Evolutionary conservation across 2,329 filamentous ascomycete genomes (phyloP), one percentile per base, ranked within the genome.

Genomic region (Meredithiella fracta): DNA sequence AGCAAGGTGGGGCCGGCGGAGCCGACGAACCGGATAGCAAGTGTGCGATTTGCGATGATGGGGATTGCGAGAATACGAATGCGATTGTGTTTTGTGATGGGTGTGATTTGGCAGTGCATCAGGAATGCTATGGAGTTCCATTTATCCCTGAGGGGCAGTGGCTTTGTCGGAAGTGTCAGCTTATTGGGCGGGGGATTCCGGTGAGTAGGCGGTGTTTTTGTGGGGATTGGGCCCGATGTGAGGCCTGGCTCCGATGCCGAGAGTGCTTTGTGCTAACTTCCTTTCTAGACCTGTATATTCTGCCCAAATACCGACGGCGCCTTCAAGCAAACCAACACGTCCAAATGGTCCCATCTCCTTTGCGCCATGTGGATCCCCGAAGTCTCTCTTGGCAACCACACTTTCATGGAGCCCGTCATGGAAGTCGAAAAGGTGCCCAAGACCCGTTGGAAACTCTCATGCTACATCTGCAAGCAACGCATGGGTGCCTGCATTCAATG

Each of bases 401-500:
- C 90, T 6, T 92, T 97, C 66, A 96, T 97, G 87, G 92, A 98
- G 65, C 92, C 92, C 0, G 89, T 98, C 53, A 94, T 92, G 74
- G 92, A 97, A 62, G 87, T 98, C 37, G 92, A 98, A 66, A 96
- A 96, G 68, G 91, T 98, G 2, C 92, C 92, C 0, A 92, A 89
- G 66, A 90, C 83, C 59, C 79, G 92, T 60, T 98, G 92, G 92
- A 94, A 86, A 67, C 73, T 96, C 65, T 83, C 79, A 42, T 98
- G 92, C 70, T 98, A 98, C 67, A 94, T 98, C 57, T 98, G 92
- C 70, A 85, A 89, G 61, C 92, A 98, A 69, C 85, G 83, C 63
- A 98, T 98, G 92, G 92, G 92, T 22, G 91, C 92, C 42, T 97
- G 91, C 68, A 96, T 98, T 59, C 92, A 98, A 68, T 98, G 92